Base-by-base conservation (phyloP, 148 eudicot species). In the Simmondsia chinensis region DNA sequence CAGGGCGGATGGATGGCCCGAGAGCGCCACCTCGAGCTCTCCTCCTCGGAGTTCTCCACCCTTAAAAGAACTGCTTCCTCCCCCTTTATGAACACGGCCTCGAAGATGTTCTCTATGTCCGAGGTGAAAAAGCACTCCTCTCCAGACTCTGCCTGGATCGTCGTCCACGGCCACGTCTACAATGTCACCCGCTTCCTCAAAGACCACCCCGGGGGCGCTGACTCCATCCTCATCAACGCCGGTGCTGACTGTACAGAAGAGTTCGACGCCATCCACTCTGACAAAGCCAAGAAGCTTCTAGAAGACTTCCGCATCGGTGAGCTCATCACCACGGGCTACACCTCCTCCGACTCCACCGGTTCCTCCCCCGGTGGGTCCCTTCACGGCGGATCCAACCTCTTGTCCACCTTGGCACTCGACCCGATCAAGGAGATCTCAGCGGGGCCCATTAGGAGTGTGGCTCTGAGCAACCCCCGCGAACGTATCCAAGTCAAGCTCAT, bases 1-100 rank as follows among this genome's bases (percentile, higher is more conserved):
- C 17, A 94, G 2, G 95, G 97, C 6, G 97, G 97, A 3, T 91
- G 97, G 97, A 85, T 91, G 95, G 83, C 88, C n/a, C 67, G 79
- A n/a, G 88, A 85, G 40, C 79, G 73, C 32, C 78, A 78, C 36
- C 64, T 69, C 0, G 87, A 76, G 53, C 45, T 51, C 12, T 62
- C 87, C 0, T 50, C 80, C 0, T 61, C 64, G 0, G 43, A 46
- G 6, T 55, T 41, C 9, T 65, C 54, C 0, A 33, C 74, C 18
- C 49, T 89, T 1, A 85, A 82, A 56, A 82, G 81, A 64, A 69
- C 75, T 7, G 63, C 75, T 6, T 78, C 95, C 2, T 56, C 91
- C 1, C 95, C 97, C 1, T 81, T 78, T 73, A 63, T 79, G 73
- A 81, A 67, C 70, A 75, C 87, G 0, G 5, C 70, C 32, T 59